These are phyloP conservation scores for Isatis tinctoria DNA, from an alignment of 345 rosid species.

Conservation along the genomic window DNA sequence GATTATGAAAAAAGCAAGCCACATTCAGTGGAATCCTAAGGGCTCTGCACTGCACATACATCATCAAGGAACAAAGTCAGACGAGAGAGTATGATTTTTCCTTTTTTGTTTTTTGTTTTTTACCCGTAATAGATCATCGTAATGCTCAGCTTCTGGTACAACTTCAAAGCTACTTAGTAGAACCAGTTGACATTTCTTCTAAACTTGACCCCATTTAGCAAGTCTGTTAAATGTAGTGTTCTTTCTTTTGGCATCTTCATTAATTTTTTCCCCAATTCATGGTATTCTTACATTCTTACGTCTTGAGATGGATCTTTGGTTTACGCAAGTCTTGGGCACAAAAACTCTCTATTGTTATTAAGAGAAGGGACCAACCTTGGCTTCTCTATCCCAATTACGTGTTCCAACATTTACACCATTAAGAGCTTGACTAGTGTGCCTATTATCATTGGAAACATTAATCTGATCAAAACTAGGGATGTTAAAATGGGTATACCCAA, in stretches of 20 bases:
- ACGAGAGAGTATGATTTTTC: neutral
- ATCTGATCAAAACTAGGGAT: no score
- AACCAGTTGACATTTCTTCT: slow-evolving; percentile 11
- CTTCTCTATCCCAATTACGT: neutral
- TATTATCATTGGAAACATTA: no score
- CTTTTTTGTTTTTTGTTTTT: no score
- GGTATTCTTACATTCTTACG: neutral
- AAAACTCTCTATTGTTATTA: neutral
- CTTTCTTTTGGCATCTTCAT: neutral
- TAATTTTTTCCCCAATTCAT: neutral
- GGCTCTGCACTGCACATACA: slow-evolving; percentile 30
- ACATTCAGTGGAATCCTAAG: slow-evolving; percentile 9
- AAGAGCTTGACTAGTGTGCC: no score
- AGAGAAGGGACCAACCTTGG: neutral
- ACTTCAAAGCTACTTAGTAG: slow-evolving; percentile 18
- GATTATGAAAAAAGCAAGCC: slow-evolving; percentile 33
- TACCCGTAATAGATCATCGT: slow-evolving; percentile 4
- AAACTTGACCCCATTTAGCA: slow-evolving; percentile 13
- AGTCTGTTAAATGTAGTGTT: slow-evolving; percentile 15
- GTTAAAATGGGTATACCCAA: no score
- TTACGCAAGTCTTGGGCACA: neutral
- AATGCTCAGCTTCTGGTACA: slow-evolving; percentile 15
- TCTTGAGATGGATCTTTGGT: neutral
- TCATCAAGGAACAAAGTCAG: slow-evolving; percentile 11
- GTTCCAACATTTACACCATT: neutral